Conservation (phyloP, 306 rosid genomes). For the Neltuma alba region DNA sequence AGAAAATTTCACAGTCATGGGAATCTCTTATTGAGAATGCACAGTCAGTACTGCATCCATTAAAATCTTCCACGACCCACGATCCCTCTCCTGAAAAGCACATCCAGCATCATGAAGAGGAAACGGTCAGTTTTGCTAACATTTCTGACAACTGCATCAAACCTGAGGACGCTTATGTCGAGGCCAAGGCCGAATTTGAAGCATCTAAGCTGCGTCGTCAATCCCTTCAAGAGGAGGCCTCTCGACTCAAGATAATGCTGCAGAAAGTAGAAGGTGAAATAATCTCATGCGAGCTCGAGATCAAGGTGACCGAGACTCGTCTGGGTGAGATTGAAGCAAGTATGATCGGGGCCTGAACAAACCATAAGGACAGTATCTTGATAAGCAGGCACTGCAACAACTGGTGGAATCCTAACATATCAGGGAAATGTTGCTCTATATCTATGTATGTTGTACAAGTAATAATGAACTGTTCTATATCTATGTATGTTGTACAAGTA, state of each 20-base stretch:
- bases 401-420: constrained; percentile 24
- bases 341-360: constrained; percentile 8
- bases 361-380: too few species aligned
- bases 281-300: constrained; percentile 25
- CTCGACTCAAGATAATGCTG: constrained; percentile 29
- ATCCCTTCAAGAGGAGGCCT: constrained; percentile 31
- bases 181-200: constrained; percentile 27
- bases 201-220: neutral
- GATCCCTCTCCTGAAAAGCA: constrained; percentile 19
- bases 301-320: neutral
- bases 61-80: neutral
- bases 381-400: too few species aligned
- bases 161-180: constrained; percentile 5
- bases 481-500: neutral
- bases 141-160: neutral
- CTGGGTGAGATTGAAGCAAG: constrained; percentile 23
- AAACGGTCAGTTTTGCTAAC: constrained; percentile 20
- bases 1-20: constrained; percentile 12
- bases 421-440: too few species aligned
- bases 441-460: too few species aligned
- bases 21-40: constrained; percentile 21
- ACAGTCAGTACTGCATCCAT: neutral
- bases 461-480: neutral
- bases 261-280: constrained; percentile 8
- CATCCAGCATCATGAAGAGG: constrained; percentile 26